Conservation (phyloP, 768 basidiomycete species). For the Cyclocybe cylindracea region DNA sequence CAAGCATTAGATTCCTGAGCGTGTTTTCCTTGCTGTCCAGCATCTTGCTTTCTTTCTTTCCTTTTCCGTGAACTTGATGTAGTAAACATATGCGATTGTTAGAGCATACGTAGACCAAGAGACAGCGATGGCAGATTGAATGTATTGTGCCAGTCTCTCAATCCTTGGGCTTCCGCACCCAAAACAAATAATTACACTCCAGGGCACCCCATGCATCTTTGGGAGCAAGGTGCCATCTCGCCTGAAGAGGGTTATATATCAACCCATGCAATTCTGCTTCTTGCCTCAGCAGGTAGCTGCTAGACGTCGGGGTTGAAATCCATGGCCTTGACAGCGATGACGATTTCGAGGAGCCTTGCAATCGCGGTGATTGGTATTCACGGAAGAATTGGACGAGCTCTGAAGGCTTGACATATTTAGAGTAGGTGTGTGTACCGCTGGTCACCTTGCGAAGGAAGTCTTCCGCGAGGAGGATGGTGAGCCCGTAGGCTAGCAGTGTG, state of each 20-base stretch:
- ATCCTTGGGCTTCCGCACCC: conserved; percentile 70
- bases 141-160: not conserved
- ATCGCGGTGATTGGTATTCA: conserved; percentile 40
- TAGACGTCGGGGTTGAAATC: conserved; percentile 53
- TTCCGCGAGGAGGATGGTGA: conserved; percentile 73
- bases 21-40: not conserved
- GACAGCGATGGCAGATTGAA: not conserved
- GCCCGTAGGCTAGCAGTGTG: conserved; percentile 49
- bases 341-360: conserved; percentile 1
- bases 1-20: conserved; percentile 32
- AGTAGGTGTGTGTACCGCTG: conserved; percentile 87
- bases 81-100: too few species aligned
- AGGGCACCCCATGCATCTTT: conserved; percentile 54
- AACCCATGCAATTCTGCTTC: conserved; percentile 84
- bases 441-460: conserved; percentile 77
- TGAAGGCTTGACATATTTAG: conserved; percentile 85
- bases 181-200: conserved; percentile 81
- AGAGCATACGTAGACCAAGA: not conserved
- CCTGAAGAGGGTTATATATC: conserved; percentile 71
- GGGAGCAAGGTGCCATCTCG: conserved; percentile 70
- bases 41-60: not conserved
- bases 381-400: conserved; percentile 88
- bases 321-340: conserved; percentile 40
- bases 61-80: not conserved
- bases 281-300: conserved; percentile 53